Conservation (phyloP, 2,329 filamentous ascomycete species). For the Aureobasidium sp. region DNA sequence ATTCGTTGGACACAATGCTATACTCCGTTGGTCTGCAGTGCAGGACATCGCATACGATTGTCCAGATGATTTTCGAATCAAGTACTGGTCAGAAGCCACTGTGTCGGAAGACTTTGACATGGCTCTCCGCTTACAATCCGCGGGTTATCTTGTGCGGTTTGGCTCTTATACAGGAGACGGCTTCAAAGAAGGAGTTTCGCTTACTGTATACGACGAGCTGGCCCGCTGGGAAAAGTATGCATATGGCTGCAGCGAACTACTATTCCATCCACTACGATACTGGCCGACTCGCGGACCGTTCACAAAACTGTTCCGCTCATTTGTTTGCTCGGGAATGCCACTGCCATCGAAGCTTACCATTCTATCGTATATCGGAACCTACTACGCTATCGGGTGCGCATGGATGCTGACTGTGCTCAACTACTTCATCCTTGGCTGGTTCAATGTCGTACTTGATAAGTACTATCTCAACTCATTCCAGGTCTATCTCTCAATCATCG, state of each 20-base stretch:
- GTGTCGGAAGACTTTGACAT: constrained; percentile 88
- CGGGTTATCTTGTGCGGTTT: constrained; percentile 77
- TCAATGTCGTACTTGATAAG: constrained; percentile 78
- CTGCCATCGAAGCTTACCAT: constrained; percentile 81
- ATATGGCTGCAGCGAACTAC: constrained; percentile 83
- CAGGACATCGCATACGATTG: constrained; percentile 78
- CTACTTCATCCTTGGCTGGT: constrained; percentile 82
- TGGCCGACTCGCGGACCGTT: constrained; percentile 81
- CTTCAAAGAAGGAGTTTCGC: constrained; percentile 85
- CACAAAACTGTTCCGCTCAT: constrained; percentile 79
- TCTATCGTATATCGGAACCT: constrained; percentile 81
- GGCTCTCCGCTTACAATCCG: constrained; percentile 78
- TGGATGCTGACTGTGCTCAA: constrained; percentile 79
- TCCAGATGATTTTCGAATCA: constrained; percentile 73
- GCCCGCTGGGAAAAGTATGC: constrained; percentile 91
- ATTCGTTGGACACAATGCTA: constrained; percentile 84
- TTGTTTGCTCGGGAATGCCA: constrained; percentile 77
- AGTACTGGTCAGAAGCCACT: constrained; percentile 84
- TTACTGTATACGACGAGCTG: constrained; percentile 87
- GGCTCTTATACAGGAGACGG: constrained; percentile 79
- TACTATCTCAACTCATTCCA: constrained; percentile 85
- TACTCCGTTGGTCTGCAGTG: constrained; percentile 79
- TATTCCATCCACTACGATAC: constrained; percentile 80
- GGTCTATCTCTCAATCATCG: constrained; percentile 83
- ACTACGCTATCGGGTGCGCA: constrained; percentile 80